A percentile compares a stretch with the other conserved stretches of the same genome.
Conservation (phyloP, 2,329 filamentous ascomycete genomes). For the Huntiella moniliformis region DNA sequence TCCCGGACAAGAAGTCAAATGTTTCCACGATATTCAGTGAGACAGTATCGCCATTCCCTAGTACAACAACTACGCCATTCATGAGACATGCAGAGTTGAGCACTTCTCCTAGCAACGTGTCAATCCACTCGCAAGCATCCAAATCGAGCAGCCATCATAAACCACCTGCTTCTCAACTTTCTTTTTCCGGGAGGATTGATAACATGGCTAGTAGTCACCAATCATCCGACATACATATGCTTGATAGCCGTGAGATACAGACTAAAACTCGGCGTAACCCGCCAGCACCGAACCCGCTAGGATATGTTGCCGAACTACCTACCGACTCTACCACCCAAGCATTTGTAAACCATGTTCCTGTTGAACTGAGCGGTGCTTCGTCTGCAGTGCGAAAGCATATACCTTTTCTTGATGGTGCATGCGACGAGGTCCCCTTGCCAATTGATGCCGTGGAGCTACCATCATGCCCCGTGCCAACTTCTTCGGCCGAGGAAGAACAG, state of each 20-base stretch:
- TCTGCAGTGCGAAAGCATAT: neutral
- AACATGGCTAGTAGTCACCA: neutral
- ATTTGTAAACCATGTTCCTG: constrained; percentile 24
- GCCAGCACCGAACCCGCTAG: constrained; percentile 22
- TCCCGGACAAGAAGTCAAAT: neutral
- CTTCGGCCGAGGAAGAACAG: neutral
- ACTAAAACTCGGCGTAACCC: constrained; percentile 14
- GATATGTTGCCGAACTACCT: constrained; percentile 28
- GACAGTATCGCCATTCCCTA: constrained; percentile 3
- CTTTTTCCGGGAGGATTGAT: too few relatives aligned
- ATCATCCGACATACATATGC: constrained; percentile 17
- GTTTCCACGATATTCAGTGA: too few relatives aligned
- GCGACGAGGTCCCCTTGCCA: neutral
- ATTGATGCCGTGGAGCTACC: constrained; percentile 22
- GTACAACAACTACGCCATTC: constrained; percentile 6
- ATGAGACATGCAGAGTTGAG: too few relatives aligned
- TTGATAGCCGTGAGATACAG: constrained; percentile 20
- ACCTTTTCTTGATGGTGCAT: too few relatives aligned
- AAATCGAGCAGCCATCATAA: too few relatives aligned
- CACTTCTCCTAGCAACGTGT: too few relatives aligned
- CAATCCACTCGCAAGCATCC: too few relatives aligned
- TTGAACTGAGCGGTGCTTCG: constrained; percentile 26
- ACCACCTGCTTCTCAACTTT: too few relatives aligned
- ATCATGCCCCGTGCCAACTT: constrained; percentile 13
- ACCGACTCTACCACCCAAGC: constrained; percentile 25